Percentiles rank a stretch among this genome's conserved stretches.
Conservation (phyloP, 2,329 filamentous ascomycete species). For the Fusarium tjaetaba region DNA sequence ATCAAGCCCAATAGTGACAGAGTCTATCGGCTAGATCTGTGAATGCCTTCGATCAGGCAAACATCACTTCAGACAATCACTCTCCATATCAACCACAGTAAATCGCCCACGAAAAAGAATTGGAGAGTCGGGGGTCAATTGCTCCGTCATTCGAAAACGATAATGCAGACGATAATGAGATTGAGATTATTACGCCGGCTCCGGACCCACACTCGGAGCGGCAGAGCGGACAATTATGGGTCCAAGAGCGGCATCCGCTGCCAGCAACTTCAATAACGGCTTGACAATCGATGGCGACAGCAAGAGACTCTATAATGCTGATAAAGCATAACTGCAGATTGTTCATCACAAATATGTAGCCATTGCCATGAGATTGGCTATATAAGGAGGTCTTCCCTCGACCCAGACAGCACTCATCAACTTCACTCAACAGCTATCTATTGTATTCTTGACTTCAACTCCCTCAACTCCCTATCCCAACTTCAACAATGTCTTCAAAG, state of each 20-base stretch:
- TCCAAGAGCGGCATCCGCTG: not conserved
- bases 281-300: not conserved
- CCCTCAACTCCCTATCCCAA: not conserved
- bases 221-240: slow-evolving; percentile 11
- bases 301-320: not conserved
- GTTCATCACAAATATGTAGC: not conserved
- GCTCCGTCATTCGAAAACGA: not conserved
- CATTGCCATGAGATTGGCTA: not conserved
- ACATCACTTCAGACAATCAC: not conserved
- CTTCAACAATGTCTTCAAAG: slow-evolving; percentile 17
- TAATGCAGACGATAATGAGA: not conserved
- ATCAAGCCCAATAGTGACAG: not conserved
- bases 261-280: not conserved
- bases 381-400: not conserved
- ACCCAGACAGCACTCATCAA: not conserved
- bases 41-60: not conserved
- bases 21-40: not conserved
- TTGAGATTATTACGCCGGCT: not conserved
- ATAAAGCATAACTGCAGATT: slow-evolving; percentile 4
- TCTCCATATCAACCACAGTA: not conserved
- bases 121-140: not conserved
- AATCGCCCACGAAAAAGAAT: not conserved
- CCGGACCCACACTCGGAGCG: not conserved
- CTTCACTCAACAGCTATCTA: not conserved
- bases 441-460: not conserved